A percentile compares a stretch with the other conserved stretches of the same genome.
Evolutionary conservation across 192 early-diverging fungal genomes (phyloP).

Genomic region (Cladochytrium replicatum): DNA sequence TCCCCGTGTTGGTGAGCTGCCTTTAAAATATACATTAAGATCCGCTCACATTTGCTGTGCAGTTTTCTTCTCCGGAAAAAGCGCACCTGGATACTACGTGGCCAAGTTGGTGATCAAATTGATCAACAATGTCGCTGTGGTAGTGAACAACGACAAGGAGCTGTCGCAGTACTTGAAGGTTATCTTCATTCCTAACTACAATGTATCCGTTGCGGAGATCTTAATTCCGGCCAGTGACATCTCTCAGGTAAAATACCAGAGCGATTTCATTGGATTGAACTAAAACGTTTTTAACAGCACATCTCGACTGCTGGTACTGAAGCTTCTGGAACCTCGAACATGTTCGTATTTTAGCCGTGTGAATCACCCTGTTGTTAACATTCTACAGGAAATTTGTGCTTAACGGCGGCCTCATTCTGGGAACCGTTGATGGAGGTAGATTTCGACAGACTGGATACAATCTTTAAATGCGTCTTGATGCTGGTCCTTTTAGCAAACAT

Average conservation of each 20-base stretch:
- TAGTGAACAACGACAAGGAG: constrained; percentile 76
- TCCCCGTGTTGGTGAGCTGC: constrained; percentile 54
- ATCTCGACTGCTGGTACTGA: constrained; percentile 99
- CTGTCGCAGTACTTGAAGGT: constrained; percentile 80
- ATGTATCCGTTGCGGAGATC: constrained; percentile 87
- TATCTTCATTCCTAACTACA: constrained; percentile 97
- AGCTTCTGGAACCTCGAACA: constrained; percentile 98
- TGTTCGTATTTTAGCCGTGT: constrained; percentile 24
- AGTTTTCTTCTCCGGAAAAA: constrained; percentile 95
- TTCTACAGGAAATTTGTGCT: constrained; percentile 83
- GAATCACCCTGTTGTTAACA: background rate
- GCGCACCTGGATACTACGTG: constrained; percentile 95
- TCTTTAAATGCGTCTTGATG: constrained; percentile 7
- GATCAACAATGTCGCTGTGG: constrained; percentile 85
- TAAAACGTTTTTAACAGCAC: constrained; percentile 55
- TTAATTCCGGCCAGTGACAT: constrained; percentile 97
- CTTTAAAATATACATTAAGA: too few species aligned
- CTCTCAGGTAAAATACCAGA: constrained; percentile 31
- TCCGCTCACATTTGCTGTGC: background rate
- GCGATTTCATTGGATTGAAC: background rate
- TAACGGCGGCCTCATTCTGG: constrained; percentile 95
- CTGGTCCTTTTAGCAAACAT: constrained; percentile 70
- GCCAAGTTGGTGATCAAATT: constrained; percentile 99
- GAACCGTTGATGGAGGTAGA: constrained; percentile 79
- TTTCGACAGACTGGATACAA: background rate